Conservation (phyloP, 2,329 filamentous ascomycete species). For the Penicillium sp. region DNA sequence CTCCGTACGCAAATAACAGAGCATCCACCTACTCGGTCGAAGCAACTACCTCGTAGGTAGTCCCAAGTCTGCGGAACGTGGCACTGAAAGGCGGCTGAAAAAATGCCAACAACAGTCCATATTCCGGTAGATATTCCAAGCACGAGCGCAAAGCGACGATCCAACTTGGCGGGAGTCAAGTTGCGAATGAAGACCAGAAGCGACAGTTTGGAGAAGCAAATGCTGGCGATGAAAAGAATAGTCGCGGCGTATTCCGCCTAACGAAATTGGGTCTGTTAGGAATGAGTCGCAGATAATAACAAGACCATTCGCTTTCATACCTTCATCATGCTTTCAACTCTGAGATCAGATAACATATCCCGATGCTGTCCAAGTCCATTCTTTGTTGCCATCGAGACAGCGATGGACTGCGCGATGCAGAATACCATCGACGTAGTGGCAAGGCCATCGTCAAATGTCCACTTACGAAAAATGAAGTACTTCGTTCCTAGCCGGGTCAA, state of each 20-base stretch:
- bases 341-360: constrained; percentile 4
- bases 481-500: constrained; percentile 28
- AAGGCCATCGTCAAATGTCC: constrained; percentile 25
- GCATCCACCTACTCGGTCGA: constrained; percentile 18
- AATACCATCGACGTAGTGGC: constrained; percentile 21
- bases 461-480: constrained; percentile 24
- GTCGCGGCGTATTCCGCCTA: constrained; percentile 27
- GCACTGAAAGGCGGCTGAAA: constrained; percentile 25
- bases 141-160: constrained; percentile 17
- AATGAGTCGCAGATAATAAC: not conserved
- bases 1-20: not conserved
- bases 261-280: not conserved
- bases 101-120: constrained; percentile 18
- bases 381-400: constrained; percentile 22
- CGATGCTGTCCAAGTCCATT: constrained; percentile 27
- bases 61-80: constrained; percentile 21
- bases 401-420: constrained; percentile 23
- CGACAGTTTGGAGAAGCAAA: constrained; percentile 28
- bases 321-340: constrained; percentile 21
- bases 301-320: not conserved
- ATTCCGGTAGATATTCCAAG: constrained; percentile 14
- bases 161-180: constrained; percentile 21
- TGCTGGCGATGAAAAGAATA: constrained; percentile 23
- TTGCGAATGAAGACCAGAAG: constrained; percentile 26
- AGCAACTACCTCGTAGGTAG: constrained; percentile 22